These are phyloP conservation scores for Lotus japonicus DNA, from an alignment of 306 rosid genomes.

Conservation along the genomic window DNA sequence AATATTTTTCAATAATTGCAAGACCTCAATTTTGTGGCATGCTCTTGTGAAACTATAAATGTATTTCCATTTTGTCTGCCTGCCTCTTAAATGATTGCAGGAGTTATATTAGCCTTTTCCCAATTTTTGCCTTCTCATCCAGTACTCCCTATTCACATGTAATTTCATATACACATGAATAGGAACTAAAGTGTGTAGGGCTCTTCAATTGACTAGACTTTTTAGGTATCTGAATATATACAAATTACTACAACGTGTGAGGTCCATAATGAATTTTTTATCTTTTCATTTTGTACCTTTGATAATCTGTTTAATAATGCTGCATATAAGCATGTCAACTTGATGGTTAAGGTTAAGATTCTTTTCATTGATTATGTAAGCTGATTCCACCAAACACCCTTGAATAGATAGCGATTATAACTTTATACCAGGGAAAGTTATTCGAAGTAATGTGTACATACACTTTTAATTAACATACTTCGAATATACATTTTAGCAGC, in stretches of 20 bases:
- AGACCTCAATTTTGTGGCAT: constrained; percentile 7
- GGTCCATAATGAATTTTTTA: neutral
- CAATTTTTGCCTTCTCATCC: neutral
- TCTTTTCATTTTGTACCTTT: neutral
- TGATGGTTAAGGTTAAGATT: constrained; percentile 11
- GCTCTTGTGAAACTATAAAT: neutral
- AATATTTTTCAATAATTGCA: constrained; percentile 4
- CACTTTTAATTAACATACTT: no score
- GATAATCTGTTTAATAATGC: neutral
- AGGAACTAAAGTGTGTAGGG: neutral
- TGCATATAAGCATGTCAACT: neutral
- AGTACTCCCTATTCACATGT: neutral
- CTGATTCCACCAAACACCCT: constrained; percentile 30
- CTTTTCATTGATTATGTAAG: constrained; percentile 31
- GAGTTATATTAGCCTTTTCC: neutral
- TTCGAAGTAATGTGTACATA: no score
- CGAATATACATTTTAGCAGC: no score
- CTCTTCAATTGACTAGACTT: neutral
- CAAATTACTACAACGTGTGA: constrained; percentile 1
- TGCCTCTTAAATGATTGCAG: neutral
- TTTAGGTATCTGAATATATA: neutral
- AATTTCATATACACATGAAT: neutral
- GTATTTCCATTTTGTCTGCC: constrained; percentile 5
- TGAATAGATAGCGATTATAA: constrained; percentile 28
- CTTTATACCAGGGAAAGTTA: no score